phyloP scores from a whole-genome alignment of 495 filamentous ascomycete species.

The Extremus antarcticus region DNA sequence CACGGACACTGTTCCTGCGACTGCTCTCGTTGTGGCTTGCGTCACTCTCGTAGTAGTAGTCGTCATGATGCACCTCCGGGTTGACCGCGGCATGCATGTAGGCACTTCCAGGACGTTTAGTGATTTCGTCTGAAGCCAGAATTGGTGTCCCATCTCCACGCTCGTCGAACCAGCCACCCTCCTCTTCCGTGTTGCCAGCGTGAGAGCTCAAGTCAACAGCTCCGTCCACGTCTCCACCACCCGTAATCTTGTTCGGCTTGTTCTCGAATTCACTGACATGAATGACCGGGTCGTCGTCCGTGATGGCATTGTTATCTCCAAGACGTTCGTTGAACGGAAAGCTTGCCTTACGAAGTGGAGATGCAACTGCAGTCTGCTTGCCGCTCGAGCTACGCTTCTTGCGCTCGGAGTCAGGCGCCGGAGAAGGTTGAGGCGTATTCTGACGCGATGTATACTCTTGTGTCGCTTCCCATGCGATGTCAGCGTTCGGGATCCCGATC shows the following conservation, averaged over 20 bases:
- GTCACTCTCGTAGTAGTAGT: conserved; percentile 35
- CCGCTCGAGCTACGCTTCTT: conserved; percentile 31
- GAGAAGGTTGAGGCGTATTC: conserved; percentile 49
- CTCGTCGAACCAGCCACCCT: conserved; percentile 43
- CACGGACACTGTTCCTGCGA: conserved; percentile 41
- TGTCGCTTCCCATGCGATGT: conserved; percentile 69
- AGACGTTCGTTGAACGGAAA: conserved; percentile 33
- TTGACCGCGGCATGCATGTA: conserved; percentile 64
- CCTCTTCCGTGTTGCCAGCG: conserved; percentile 38
- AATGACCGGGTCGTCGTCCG: conserved; percentile 51
- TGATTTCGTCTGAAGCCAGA: conserved; percentile 81
- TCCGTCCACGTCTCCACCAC: conserved; percentile 33
- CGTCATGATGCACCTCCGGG: conserved; percentile 49
- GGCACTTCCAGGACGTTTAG: conserved; percentile 58
- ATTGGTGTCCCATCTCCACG: conserved; percentile 59
- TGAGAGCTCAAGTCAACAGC: conserved; percentile 36
- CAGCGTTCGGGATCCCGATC: conserved; percentile 34
- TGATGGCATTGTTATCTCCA: conserved; percentile 28
- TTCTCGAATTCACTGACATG: conserved; percentile 54
- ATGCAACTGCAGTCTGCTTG: conserved; percentile 43
- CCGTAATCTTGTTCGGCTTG: conserved; percentile 51
- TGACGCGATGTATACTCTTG: conserved; percentile 68
- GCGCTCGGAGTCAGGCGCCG: conserved; percentile 29
- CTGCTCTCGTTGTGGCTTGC: conserved; percentile 15
- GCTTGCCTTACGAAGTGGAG: conserved; percentile 45